These are phyloP conservation scores for Penicillium pulvis DNA, from an alignment of 495 filamentous ascomycete species.

Conservation along the genomic window DNA sequence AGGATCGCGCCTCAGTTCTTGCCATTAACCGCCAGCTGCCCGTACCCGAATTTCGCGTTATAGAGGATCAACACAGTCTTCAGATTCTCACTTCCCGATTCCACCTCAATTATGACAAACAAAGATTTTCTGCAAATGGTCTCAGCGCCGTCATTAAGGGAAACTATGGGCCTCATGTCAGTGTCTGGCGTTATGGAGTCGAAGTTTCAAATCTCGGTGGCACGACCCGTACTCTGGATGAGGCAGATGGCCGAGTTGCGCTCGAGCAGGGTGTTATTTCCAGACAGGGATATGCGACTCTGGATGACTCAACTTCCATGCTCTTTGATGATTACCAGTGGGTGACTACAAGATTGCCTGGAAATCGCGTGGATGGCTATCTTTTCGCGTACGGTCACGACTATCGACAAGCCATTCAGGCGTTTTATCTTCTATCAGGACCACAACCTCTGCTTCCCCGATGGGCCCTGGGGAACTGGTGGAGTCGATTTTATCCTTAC, in stretches of 20 bases:
- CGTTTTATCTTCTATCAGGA: constrained; percentile 57
- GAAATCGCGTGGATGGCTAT: constrained; percentile 55
- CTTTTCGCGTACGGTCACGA: constrained; percentile 59
- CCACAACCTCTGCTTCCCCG: constrained; percentile 56
- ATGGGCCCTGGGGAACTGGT: constrained; percentile 64
- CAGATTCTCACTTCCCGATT: constrained; percentile 54
- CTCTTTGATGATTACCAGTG: constrained; percentile 55
- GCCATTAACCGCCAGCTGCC: constrained; percentile 53
- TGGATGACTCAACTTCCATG: constrained; percentile 61
- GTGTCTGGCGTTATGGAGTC: constrained; percentile 49
- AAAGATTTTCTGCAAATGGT: constrained; percentile 46
- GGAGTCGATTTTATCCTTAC: constrained; percentile 61
- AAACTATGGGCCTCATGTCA: constrained; percentile 29
- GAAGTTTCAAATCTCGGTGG: constrained; percentile 50
- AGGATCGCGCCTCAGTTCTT: constrained; percentile 59
- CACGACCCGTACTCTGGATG: constrained; percentile 58
- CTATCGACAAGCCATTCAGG: constrained; percentile 54
- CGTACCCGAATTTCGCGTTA: constrained; percentile 47
- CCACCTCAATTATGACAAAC: constrained; percentile 55
- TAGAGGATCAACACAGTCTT: constrained; percentile 37
- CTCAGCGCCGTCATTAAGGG: constrained; percentile 43
- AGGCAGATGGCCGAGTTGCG: constrained; percentile 47
- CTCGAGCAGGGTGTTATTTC: constrained; percentile 53
- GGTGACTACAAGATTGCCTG: constrained; percentile 40
- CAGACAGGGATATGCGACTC: constrained; percentile 43